These are phyloP conservation scores for Lablab purpureus DNA, from an alignment of 306 rosid genomes.

Conservation along the genomic window DNA sequence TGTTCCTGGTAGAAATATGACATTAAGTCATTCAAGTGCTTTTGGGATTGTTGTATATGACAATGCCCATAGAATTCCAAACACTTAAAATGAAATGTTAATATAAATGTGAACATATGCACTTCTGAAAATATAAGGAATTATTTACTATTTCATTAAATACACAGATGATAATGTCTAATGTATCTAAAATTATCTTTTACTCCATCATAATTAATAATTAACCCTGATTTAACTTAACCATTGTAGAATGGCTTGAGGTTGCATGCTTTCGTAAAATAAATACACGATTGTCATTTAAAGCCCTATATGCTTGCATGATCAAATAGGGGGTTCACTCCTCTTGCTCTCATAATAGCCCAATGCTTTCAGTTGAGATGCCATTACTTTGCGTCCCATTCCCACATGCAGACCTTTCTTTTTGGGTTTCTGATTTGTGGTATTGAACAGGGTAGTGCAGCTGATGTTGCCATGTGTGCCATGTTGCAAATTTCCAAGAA, in stretches of 20 bases:
- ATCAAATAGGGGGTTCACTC: background rate
- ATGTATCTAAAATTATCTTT: background rate
- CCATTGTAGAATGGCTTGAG: background rate
- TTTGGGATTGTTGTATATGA: background rate
- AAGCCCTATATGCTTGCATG: background rate
- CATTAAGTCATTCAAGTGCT: background rate
- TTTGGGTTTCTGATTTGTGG: conserved; percentile 38
- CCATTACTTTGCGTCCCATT: background rate
- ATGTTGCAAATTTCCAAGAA: conserved; percentile 83
- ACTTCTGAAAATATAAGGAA: background rate
- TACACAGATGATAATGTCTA: background rate
- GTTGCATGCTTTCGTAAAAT: background rate
- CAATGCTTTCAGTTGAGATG: background rate
- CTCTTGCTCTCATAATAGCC: background rate
- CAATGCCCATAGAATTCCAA: background rate
- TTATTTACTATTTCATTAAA: background rate
- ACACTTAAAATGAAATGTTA: too few relatives aligned
- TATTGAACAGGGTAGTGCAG: conserved; percentile 93
- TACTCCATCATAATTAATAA: background rate
- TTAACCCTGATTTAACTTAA: background rate
- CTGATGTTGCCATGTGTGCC: conserved; percentile 99
- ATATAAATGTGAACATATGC: too few relatives aligned
- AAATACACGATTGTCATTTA: background rate
- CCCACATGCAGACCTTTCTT: conserved; percentile 7
- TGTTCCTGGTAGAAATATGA: background rate